A percentile compares a stretch with the other conserved stretches of the same genome.
These are phyloP conservation scores for Candida tetrigidarum DNA, from an alignment of 1,139 yeast species.

Conservation along the genomic window DNA sequence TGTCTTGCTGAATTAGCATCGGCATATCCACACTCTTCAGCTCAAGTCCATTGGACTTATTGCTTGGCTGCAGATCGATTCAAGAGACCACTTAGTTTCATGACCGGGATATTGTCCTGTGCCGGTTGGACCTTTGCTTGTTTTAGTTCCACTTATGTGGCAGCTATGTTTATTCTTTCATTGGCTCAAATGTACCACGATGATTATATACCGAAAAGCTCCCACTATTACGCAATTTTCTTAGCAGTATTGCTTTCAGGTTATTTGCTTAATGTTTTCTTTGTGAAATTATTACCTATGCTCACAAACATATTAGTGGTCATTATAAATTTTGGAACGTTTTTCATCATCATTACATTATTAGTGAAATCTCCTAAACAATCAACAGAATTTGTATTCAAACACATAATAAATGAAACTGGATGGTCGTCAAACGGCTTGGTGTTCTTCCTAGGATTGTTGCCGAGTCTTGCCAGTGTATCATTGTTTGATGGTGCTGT, in stretches of 20 bases:
- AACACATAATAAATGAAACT: conserved; percentile 27
- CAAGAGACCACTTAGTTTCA: conserved; percentile 22
- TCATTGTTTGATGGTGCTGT: conserved; percentile 33
- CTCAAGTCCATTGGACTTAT: conserved; percentile 36
- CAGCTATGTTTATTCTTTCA: conserved; percentile 48
- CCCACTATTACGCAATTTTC: conserved; percentile 30
- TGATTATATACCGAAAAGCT: conserved; percentile 24
- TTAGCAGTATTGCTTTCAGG: conserved; percentile 22
- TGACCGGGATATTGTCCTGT: conserved; percentile 44
- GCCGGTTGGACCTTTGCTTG: conserved; percentile 49
- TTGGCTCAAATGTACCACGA: conserved; percentile 38
- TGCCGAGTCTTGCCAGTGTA: conserved; percentile 32
- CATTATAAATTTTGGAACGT: conserved; percentile 28
- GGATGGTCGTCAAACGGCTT: conserved; percentile 34
- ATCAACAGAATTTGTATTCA: conserved; percentile 28
- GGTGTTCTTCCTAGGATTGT: conserved; percentile 31
- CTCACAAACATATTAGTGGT: conserved; percentile 24
- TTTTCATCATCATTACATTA: conserved; percentile 29
- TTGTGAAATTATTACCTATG: conserved; percentile 22
- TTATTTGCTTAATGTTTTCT: conserved; percentile 25
- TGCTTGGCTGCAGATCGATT: conserved; percentile 25
- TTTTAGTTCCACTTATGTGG: conserved; percentile 32
- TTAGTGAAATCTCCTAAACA: conserved; percentile 29
- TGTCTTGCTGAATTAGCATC: conserved; percentile 32
- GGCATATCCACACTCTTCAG: conserved; percentile 33